Evolutionary conservation across 1,284 basidiomycete genomes (phyloP), one percentile per base, ranked within the genome.

Genomic region (Melampsora americana): DNA sequence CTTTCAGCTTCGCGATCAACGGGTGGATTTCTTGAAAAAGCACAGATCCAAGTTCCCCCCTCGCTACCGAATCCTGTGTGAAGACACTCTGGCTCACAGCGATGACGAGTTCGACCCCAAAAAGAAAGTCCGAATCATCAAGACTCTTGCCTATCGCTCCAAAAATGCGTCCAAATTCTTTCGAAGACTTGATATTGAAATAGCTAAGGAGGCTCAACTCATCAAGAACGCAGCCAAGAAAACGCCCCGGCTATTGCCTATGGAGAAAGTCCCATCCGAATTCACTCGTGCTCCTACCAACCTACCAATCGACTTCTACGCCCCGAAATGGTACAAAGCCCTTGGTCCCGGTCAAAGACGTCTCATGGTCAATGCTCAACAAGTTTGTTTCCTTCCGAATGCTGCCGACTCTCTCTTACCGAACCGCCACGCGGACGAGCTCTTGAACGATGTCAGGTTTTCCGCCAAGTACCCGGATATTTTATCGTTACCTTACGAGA

Each of bases 261-360:
- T 20, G 42, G 18, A 1, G 4, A 3, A 9, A n/a, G n/a, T 44
- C 20, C 28, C 60, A 14, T 64, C 69, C 20, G 35, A 2, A 11
- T 71, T 62, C 69, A 61, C 32, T 2, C 23, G 14, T 3, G 59
- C 64, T 32, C 64, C 64, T 42, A 42, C 32, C 20, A 35, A 46
- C 35, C 23, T 75, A 7, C 72, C 72, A 23, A 75, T 75, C 39
- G 35, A 75, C 39, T 75, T 74, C 30, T 74, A 67, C 44, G 3
- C 18, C 65, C 64, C 32, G 0, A 60, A 60, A 44, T 74, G 72
- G 72, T 68, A 32, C 66, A 56, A 62, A 20, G 35, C 30, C 26
- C 30, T 75, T 5, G 28, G 42, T 11, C 48, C 26, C 28, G 18
- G 39, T 48, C 72, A 74, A 32, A 42, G 65, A 56, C 42, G 56